A percentile compares a stretch with the other conserved stretches of the same genome.
These are phyloP conservation scores for Colletotrichum sansevieriae DNA, from an alignment of 2,329 filamentous ascomycete genomes.

Conservation along the genomic window DNA sequence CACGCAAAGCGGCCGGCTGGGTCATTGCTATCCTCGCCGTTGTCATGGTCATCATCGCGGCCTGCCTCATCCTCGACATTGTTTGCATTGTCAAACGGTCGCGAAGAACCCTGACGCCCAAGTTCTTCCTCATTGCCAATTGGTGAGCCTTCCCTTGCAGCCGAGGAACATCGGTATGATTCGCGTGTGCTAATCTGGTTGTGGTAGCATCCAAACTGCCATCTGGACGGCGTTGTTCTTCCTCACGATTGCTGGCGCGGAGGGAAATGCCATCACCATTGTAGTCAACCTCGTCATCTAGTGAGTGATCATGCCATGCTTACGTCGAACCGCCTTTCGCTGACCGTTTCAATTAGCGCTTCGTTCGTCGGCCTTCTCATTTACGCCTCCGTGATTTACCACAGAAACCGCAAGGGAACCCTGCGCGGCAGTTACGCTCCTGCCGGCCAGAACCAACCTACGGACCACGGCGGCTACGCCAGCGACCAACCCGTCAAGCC, in stretches of 20 bases:
- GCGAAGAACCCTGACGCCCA: conserved; percentile 47
- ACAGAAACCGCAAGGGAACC: conserved; percentile 42
- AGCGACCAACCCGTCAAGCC: conserved; percentile 9
- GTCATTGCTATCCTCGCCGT: conserved; percentile 45
- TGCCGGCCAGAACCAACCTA: conserved; percentile 27
- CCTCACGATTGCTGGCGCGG: conserved; percentile 42
- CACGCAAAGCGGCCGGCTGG: background rate
- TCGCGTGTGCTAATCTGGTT: background rate
- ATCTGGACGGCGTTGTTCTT: conserved; percentile 48
- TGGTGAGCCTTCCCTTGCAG: conserved; percentile 1
- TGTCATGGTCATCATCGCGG: conserved; percentile 45
- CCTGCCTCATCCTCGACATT: conserved; percentile 49
- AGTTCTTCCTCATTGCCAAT: conserved; percentile 49
- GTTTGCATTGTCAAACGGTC: conserved; percentile 51
- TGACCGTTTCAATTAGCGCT: conserved; percentile 42
- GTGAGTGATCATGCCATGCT: conserved; percentile 42
- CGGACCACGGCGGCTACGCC: conserved; percentile 10
- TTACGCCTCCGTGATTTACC: conserved; percentile 50
- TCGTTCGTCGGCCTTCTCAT: conserved; percentile 51
- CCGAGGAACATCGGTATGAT: too few species aligned
- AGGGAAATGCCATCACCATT: conserved; percentile 24
- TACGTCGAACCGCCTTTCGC: background rate
- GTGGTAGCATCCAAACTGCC: conserved; percentile 47
- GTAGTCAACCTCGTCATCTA: conserved; percentile 46
- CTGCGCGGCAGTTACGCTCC: conserved; percentile 26